phyloP scores from a whole-genome alignment of 257 asterid species.

The Primulina tabacum region DNA sequence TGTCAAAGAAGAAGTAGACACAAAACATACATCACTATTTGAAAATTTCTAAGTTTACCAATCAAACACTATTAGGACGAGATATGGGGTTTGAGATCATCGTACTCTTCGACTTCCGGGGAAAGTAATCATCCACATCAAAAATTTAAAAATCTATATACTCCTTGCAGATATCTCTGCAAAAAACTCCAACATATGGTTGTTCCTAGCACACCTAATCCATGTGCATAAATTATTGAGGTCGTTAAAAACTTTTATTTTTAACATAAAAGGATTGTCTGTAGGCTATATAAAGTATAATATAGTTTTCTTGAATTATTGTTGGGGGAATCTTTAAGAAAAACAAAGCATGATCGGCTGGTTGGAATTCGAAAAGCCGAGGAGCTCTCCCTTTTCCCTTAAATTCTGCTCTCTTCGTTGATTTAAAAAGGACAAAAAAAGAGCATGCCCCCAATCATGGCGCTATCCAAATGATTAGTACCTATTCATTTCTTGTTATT shows the following conservation, averaged over 20 bases:
- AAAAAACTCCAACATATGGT: too few species aligned
- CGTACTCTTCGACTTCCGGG: too few species aligned
- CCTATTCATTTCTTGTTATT: constrained; percentile 21
- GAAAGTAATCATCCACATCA: too few species aligned
- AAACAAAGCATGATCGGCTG: constrained; percentile 37
- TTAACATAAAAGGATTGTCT: too few species aligned
- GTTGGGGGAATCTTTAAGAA: constrained; percentile 39
- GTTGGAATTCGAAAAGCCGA: constrained; percentile 34
- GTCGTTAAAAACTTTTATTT: constrained; percentile 10
- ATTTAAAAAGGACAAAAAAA: not conserved
- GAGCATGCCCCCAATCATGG: constrained; percentile 23
- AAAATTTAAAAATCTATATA: too few species aligned
- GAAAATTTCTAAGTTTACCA: too few species aligned
- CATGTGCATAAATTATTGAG: constrained; percentile 31
- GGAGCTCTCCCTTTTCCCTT: constrained; percentile 38
- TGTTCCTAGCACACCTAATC: constrained; percentile 1
- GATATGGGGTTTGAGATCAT: too few species aligned
- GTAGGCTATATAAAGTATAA: constrained; percentile 7
- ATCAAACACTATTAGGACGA: too few species aligned
- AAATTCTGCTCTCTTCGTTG: constrained; percentile 34
- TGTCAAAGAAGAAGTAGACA: too few species aligned
- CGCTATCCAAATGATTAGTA: constrained; percentile 22
- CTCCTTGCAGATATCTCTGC: too few species aligned
- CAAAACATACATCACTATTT: too few species aligned
- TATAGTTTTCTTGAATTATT: constrained; percentile 20